Conservation (phyloP, 1,284 basidiomycete genomes). For the Chalciporus piperatoides region DNA sequence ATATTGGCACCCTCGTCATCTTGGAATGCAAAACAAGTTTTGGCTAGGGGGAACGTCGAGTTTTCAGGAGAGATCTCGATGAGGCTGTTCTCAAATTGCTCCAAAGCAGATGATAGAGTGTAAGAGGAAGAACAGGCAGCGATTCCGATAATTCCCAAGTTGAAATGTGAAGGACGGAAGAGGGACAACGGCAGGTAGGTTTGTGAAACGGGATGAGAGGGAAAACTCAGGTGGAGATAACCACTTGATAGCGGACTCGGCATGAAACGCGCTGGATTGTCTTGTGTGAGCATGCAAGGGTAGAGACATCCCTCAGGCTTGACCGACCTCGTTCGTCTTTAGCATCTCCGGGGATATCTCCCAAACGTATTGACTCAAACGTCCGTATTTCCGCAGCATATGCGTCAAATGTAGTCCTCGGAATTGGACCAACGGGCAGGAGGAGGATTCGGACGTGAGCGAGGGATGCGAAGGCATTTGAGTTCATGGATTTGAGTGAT, state of each 20-base stretch:
- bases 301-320: neutral
- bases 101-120: constrained; percentile 55
- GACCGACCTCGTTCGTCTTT: constrained; percentile 72
- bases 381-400: constrained; percentile 68
- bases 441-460: constrained; percentile 76
- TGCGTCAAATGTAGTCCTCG: constrained; percentile 57
- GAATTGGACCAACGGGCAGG: constrained; percentile 72
- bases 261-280: constrained; percentile 68
- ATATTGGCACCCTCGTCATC: constrained; percentile 59
- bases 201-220: constrained; percentile 62
- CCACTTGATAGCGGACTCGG: constrained; percentile 74
- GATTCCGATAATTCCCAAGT: constrained; percentile 76
- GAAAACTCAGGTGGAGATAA: constrained; percentile 67
- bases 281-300: constrained; percentile 1
- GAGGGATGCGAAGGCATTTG: constrained; percentile 69
- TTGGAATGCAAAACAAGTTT: constrained; percentile 76
- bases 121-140: constrained; percentile 59
- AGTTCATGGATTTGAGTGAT: constrained; percentile 20
- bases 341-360: constrained; percentile 74
- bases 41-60: constrained; percentile 71
- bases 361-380: constrained; percentile 68
- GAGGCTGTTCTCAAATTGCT: constrained; percentile 59
- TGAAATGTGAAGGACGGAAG: constrained; percentile 74
- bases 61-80: constrained; percentile 61
- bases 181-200: constrained; percentile 58